Evolutionary conservation across 2,329 filamentous ascomycete genomes (phyloP), one percentile per base, ranked within the genome.

Genomic region (Pseudogymnoascus sp.): DNA sequence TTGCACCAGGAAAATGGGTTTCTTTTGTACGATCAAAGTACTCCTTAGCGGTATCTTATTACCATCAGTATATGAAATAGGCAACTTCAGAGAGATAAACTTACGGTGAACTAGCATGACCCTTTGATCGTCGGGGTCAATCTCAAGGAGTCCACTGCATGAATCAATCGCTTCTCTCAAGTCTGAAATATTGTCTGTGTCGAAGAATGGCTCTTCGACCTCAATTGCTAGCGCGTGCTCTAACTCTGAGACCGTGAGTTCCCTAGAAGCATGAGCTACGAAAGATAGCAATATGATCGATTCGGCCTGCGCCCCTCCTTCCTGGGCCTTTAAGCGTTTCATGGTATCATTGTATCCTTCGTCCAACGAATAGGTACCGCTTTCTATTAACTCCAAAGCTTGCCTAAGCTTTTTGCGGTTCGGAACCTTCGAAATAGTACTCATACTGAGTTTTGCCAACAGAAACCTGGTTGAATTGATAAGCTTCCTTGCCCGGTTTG

Each of bases 101-200:
- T 53, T 33, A 2, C 43, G 25, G 9, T 33, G 43, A 25, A 5
- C 43, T 7, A 53, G 43, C 8, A 53, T 1, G 43, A 53, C 43
- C n/a, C 6, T 53, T 9, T 53, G 1, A 12, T 33, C 25, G 12
- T 53, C 43, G 1, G 43, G 25, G 43, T 53, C 43, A 53, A 53
- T 53, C 1, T 3, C 8, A 33, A 53, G 1, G 25, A 53, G 25
- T 15, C 43, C 43, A 53, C 43, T 18, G 12, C 43, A 53, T 18
- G n/a, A 53, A 53, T 53, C n/a, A 18, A 53, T 53, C 8, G 9
- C 25, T 18, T 53, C 43, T 8, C 25, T 53, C 25, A 53, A 30
- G 43, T 53, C 43, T 4, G 43, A 53, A 53, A 53, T 53, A 30
- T 53, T 53, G 43, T 50, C 43, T 18, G 43, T 30, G 25, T 50